These are phyloP conservation scores for Neophaeococcomyces aloes DNA, from an alignment of 2,329 filamentous ascomycete species.

Conservation along the genomic window DNA sequence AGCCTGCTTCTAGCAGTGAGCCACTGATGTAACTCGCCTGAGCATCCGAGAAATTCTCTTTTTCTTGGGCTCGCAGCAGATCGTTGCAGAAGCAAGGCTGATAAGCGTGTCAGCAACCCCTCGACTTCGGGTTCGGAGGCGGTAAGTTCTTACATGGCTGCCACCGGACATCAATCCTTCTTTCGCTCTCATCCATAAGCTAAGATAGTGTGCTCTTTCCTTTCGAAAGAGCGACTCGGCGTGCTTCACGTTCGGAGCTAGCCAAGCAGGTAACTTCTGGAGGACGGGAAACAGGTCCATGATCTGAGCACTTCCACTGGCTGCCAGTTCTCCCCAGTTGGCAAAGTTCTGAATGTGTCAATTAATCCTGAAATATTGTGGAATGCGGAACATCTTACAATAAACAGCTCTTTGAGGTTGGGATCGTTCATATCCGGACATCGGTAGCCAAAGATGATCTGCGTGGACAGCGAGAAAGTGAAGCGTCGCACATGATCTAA, in stretches of 20 bases:
- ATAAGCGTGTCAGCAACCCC: neutral
- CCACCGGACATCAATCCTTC: no score
- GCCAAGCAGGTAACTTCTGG: constrained; percentile 13
- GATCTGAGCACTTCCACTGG: constrained; percentile 9
- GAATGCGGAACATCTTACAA: neutral
- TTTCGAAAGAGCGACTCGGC: constrained; percentile 12
- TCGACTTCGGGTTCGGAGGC: no score
- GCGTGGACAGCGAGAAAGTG: constrained; percentile 12
- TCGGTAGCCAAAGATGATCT: constrained; percentile 15
- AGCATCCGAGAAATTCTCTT: constrained; percentile 15
- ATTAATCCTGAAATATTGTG: constrained; percentile 2
- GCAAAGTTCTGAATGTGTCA: constrained; percentile 11
- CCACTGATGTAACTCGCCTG: constrained; percentile 25
- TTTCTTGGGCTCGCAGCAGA: constrained; percentile 12
- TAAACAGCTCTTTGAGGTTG: constrained; percentile 10
- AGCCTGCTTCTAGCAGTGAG: constrained; percentile 31
- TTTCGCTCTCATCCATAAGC: constrained; percentile 14
- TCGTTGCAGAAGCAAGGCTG: constrained; percentile 16
- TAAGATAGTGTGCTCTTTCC: constrained; percentile 13
- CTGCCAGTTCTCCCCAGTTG: constrained; percentile 12
- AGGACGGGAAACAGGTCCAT: constrained; percentile 16
- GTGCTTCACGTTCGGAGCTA: constrained; percentile 9
- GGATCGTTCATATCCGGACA: constrained; percentile 10
- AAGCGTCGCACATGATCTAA: constrained; percentile 12
- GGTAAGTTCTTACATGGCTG: no score